These are phyloP conservation scores for Mycena vitilis DNA, from an alignment of 768 basidiomycete genomes.

Conservation along the genomic window DNA sequence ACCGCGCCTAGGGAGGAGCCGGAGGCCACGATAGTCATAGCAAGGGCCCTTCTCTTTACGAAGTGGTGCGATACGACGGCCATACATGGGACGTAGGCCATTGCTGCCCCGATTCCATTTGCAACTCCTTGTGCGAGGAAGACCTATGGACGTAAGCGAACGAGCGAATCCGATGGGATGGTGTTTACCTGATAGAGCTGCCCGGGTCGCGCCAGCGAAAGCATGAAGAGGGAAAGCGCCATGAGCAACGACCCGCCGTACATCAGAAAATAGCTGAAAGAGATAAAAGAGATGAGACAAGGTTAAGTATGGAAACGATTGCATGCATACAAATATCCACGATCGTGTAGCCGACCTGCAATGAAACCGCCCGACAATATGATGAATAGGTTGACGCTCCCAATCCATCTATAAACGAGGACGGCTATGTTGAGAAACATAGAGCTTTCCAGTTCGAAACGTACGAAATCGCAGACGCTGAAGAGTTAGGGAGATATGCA, in stretches of 20 bases:
- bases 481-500: conserved; percentile 47
- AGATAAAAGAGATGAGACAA: conserved; percentile 29
- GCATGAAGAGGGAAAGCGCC: conserved; percentile 58
- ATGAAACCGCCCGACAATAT: conserved; percentile 58
- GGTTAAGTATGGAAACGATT: not conserved
- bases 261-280: conserved; percentile 54
- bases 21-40: conserved; percentile 53
- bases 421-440: not conserved
- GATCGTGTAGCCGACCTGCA: conserved; percentile 62
- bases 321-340: conserved; percentile 59
- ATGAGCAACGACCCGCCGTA: conserved; percentile 58
- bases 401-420: conserved; percentile 49
- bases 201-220: conserved; percentile 50
- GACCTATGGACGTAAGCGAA: conserved; percentile 48
- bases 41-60: conserved; percentile 50
- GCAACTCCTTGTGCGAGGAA: conserved; percentile 61
- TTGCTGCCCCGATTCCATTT: conserved; percentile 62
- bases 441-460: conserved; percentile 10
- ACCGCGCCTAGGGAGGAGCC: conserved; percentile 58
- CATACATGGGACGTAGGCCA: conserved; percentile 62
- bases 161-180: not conserved
- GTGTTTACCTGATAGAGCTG: conserved; percentile 48
- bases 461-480: conserved; percentile 52
- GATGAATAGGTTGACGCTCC: conserved; percentile 61
- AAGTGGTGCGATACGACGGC: conserved; percentile 62